Percentiles rank a stretch among this genome's conserved stretches.
phyloP scores from a whole-genome alignment of 257 asterid genomes.

The Thymus quinquecostatus region DNA sequence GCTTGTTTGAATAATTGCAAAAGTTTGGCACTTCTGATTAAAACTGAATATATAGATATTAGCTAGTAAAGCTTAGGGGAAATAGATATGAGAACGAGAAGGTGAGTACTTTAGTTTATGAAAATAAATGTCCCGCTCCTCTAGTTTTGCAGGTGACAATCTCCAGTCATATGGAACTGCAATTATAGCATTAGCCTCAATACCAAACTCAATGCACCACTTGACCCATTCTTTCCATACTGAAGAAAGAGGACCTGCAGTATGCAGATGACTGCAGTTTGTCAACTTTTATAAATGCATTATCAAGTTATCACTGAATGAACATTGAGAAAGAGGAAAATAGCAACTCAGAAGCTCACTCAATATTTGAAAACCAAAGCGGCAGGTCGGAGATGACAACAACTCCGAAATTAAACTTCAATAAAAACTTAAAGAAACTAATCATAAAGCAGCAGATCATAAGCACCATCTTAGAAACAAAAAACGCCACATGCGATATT shows the following conservation, averaged over 20 bases:
- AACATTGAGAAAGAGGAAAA: constrained; percentile 23
- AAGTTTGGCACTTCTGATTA: background rate
- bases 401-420: constrained; percentile 24
- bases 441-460: background rate
- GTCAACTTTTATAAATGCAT: constrained; percentile 29
- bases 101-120: constrained; percentile 83
- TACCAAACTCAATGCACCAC: constrained; percentile 99
- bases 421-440: constrained; percentile 13
- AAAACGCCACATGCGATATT: background rate
- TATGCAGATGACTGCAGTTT: constrained; percentile 27
- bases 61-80: constrained; percentile 14
- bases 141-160: constrained; percentile 91
- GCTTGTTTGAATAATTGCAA: constrained; percentile 13
- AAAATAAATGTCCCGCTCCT: constrained; percentile 97
- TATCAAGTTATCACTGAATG: constrained; percentile 23
- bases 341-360: constrained; percentile 5
- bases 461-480: constrained; percentile 12
- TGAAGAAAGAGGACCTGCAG: constrained; percentile 95
- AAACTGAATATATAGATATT: constrained; percentile 11
- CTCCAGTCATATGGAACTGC: constrained; percentile 99
- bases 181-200: constrained; percentile 93
- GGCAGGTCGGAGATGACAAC: constrained; percentile 12
- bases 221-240: constrained; percentile 99
- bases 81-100: constrained; percentile 18
- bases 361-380: constrained; percentile 9